phyloP scores from a whole-genome alignment of 768 basidiomycete species.

The Podaxis rugospora region DNA sequence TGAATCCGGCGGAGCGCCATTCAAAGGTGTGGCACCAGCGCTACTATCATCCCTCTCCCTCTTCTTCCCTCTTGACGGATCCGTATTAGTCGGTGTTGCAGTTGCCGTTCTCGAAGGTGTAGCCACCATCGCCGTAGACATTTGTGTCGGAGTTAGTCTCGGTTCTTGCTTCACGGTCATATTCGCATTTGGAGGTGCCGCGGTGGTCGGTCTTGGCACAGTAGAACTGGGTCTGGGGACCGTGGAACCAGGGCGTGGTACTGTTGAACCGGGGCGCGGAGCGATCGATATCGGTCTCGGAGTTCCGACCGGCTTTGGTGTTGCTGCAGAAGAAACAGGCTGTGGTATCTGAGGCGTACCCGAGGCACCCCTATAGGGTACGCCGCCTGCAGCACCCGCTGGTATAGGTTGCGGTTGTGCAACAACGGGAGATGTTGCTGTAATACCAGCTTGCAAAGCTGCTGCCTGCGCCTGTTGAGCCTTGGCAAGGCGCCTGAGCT shows the following conservation, averaged over 20 bases:
- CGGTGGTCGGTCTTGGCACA: constrained; percentile 26
- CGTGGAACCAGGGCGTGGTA: constrained; percentile 19
- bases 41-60: constrained; percentile 34
- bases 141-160: constrained; percentile 19
- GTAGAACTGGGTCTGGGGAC: constrained; percentile 19
- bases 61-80: constrained; percentile 34
- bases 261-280: constrained; percentile 21
- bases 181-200: constrained; percentile 11
- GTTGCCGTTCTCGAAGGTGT: constrained; percentile 6
- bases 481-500: constrained; percentile 65
- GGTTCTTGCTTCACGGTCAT: constrained; percentile 1
- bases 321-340: constrained; percentile 17
- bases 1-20: constrained; percentile 12
- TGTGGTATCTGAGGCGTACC: constrained; percentile 17
- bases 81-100: constrained; percentile 26
- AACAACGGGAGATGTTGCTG: constrained; percentile 13
- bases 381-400: background rate
- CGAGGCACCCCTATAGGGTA: constrained; percentile 10
- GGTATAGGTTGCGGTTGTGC: constrained; percentile 10
- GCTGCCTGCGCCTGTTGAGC: constrained; percentile 29
- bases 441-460: background rate
- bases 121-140: constrained; percentile 15
- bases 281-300: constrained; percentile 30
- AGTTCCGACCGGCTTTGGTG: constrained; percentile 29
- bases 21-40: constrained; percentile 12